These are phyloP conservation scores for Hypoxylon sp. DNA, from an alignment of 2,329 filamentous ascomycete genomes.

Conservation along the genomic window DNA sequence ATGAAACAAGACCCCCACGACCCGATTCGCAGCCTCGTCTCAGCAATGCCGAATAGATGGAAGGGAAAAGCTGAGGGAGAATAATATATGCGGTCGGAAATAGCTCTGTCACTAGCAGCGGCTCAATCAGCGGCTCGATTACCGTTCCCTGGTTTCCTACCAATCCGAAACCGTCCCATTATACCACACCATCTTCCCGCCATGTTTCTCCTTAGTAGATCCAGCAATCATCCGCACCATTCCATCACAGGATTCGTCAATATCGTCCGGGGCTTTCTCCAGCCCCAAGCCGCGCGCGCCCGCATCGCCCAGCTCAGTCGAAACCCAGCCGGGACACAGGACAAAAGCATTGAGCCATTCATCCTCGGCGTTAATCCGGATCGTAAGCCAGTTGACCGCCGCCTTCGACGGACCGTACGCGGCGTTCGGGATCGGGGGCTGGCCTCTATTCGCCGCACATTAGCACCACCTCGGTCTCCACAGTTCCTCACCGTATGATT, in stretches of 20 bases:
- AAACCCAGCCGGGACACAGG: constrained; percentile 32
- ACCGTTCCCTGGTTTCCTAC: not conserved
- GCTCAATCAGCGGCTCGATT: not conserved
- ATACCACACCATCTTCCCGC: constrained; percentile 39
- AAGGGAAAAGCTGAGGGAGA: not conserved
- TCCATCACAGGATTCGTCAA: constrained; percentile 33
- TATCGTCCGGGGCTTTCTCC: constrained; percentile 4
- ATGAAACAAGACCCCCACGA: not conserved
- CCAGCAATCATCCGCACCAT: constrained; percentile 26
- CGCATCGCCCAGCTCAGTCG: constrained; percentile 36
- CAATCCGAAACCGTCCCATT: constrained; percentile 22
- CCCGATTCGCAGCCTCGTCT: not conserved
- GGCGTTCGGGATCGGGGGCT: constrained; percentile 52
- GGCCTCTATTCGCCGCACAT: constrained; percentile 27
- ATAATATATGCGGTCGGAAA: not conserved
- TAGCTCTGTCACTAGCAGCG: not conserved
- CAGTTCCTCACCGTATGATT: not conserved
- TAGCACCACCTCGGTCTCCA: not conserved
- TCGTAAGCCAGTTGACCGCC: constrained; percentile 53
- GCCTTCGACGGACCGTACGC: constrained; percentile 64
- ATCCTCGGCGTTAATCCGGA: constrained; percentile 55
- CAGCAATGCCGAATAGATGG: not conserved
- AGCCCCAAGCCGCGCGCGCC: constrained; percentile 28
- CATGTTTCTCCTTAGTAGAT: constrained; percentile 34
- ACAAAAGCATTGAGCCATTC: constrained; percentile 51